Base-by-base conservation (phyloP, 805 yeast genomes). In the Trichomonascus vanleenenianus region DNA sequence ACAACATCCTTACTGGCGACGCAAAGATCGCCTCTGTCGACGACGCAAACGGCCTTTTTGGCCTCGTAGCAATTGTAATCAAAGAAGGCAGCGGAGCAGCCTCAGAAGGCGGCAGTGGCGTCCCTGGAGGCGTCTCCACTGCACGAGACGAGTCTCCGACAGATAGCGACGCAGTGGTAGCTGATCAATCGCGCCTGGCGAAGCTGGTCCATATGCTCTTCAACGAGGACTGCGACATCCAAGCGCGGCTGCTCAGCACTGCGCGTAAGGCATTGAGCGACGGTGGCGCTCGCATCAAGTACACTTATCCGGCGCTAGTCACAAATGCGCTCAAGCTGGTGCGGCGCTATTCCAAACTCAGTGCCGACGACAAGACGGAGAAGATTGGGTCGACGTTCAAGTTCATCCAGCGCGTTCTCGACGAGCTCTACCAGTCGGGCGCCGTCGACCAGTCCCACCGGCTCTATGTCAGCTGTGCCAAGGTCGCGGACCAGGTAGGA, bases 241-340 rank as follows among this genome's bases (percentile, higher is more conserved):
- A 76, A 36, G 66, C 73, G 34, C 70, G 72, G 45, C 60, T 81
- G 39, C 60, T 79, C 8, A 64, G 67, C 33, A 59, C 58, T 1
- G 68, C 78, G 4, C 71, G 70, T 47, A 71, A 70, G 47, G 72
- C 73, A 36, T 68, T 85, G 44, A 63, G 71, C 43, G 72, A 73
- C 31, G 82, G 82, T n/a, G 71, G 72, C 1, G 51, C 42, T 14
- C 78, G 79, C 52, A 73, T 79, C 37, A 73, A 73, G 50, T 78
- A 72, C 58, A 82, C 93, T 0, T 85, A 81, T 59, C 95, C 96
- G 3, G 75, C 96, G 1, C 64, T 91, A 36, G 75, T 88, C 22
- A 72, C 79, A 43, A 72, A 72, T 43, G 74, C 81, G 16, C 68
- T 87, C 54, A 74, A 72, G 56, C 63, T 84, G 19, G 73, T 85